phyloP scores from a whole-genome alignment of 2,329 filamentous ascomycete species.

The Chaetomiaceae sp. region DNA sequence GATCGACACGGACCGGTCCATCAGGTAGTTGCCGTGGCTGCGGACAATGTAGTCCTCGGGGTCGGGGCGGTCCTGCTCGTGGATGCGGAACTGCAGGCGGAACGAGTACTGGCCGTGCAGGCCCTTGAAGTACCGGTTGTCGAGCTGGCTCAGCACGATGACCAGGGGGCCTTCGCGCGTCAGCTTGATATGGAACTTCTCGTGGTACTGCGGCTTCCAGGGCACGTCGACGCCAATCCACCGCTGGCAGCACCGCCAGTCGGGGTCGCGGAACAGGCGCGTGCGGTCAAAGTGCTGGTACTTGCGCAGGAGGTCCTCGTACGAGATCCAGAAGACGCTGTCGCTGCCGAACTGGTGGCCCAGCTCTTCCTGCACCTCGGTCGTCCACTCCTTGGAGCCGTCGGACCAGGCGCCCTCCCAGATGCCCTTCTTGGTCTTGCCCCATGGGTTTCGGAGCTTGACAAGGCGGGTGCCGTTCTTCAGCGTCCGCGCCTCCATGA shows the following conservation, averaged over 20 bases:
- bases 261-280: slow-evolving; percentile 50
- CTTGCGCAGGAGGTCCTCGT: slow-evolving; percentile 54
- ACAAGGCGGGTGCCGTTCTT: slow-evolving; percentile 62
- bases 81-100: slow-evolving; percentile 50
- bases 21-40: slow-evolving; percentile 51
- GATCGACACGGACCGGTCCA: slow-evolving; percentile 70
- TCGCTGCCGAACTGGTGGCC: slow-evolving; percentile 73
- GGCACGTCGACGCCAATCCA: slow-evolving; percentile 44
- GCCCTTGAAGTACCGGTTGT: slow-evolving; percentile 54
- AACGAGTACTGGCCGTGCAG: slow-evolving; percentile 54
- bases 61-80: slow-evolving; percentile 40
- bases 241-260: slow-evolving; percentile 49
- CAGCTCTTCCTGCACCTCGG: slow-evolving; percentile 70
- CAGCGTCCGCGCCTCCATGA: slow-evolving; percentile 48
- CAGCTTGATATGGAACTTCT: slow-evolving; percentile 51
- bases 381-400: slow-evolving; percentile 79
- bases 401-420: slow-evolving; percentile 80
- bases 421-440: slow-evolving; percentile 67
- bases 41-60: slow-evolving; percentile 52
- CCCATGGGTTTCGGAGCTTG: slow-evolving; percentile 72
- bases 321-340: slow-evolving; percentile 60
- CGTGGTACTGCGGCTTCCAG: slow-evolving; percentile 53
- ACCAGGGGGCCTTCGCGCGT: slow-evolving; percentile 47
- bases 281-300: slow-evolving; percentile 57
- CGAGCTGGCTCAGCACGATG: slow-evolving; percentile 54